Evolutionary conservation across 2,329 filamentous ascomycete species (phyloP), one percentile per base, ranked within the genome.

Genomic region (Bipolaris cookei): DNA sequence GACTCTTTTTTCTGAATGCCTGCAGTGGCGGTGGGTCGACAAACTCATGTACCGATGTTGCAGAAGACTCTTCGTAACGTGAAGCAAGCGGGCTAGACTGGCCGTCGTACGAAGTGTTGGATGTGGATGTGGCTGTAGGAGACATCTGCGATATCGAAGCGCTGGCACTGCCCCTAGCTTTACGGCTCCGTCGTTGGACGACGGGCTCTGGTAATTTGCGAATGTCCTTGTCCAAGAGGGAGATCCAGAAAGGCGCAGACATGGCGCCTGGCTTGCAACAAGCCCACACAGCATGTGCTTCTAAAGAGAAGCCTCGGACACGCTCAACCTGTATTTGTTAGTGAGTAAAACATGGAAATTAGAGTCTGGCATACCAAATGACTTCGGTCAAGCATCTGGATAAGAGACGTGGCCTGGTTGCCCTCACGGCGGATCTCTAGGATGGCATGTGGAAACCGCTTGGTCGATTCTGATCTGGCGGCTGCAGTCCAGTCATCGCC

Each of bases 241-340:
- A 70, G 16, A 77, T 68, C 82, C 83, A 85, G 42, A 78, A 77
- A 6, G 83, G 82, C 18, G 75, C 68, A 3, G 79, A 73, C 67
- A 83, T 79, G 37, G 77, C 73, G 23, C 58, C 65, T 2, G 80
- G 78, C 56, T 78, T 77, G 63, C 77, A 79, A 45, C 79, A 80
- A 35, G 76, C 73, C 76, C 81, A 83, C 5, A 84, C 77, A 28
- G 82, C 81, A 65, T 84, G 82, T 32, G 79, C 79, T 65, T 84
- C 81, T 8, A 85, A 65, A 1, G 82, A 84, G 62, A 85, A 85
- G 4, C 82, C 82, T 32, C 80, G 76, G 8, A 85, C 78, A 30
- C 82, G 77, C 62, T 85, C 82, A 16, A 77, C 73, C 76, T 78
- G 51, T 8, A 28, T 8, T 51, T 18, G 46, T 77, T 68, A 71